Percentiles rank a stretch among this genome's conserved stretches.
Evolutionary conservation across 148 eudicot species (phyloP).

Genomic region (Rhododendron henanense): DNA sequence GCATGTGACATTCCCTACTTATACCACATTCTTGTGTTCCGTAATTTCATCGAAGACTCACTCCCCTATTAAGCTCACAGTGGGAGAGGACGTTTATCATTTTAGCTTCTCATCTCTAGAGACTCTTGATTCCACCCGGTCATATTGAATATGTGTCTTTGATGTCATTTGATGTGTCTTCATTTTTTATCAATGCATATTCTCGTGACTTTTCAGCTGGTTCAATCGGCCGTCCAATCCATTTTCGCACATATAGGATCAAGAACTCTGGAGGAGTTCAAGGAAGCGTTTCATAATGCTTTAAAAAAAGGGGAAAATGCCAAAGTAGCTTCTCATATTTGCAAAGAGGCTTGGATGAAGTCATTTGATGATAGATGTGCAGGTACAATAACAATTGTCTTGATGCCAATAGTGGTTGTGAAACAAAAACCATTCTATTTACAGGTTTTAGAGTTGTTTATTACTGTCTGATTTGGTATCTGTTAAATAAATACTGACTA

Average conservation of each 20-base stretch:
- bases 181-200: not conserved
- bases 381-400: slow-evolving; percentile 32
- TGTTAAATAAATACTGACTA: too few relatives aligned
- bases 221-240: slow-evolving; percentile 67
- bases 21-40: not conserved
- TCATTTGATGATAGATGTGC: slow-evolving; percentile 63
- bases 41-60: not conserved
- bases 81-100: not conserved
- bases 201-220: slow-evolving; percentile 41
- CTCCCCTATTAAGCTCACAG: not conserved
- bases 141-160: not conserved
- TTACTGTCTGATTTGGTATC: too few relatives aligned
- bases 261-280: slow-evolving; percentile 57
- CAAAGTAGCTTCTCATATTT: slow-evolving; percentile 48
- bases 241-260: slow-evolving; percentile 66
- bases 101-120: not conserved
- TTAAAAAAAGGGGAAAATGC: slow-evolving; percentile 50
- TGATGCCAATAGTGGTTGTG: not conserved
- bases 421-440: not conserved
- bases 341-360: slow-evolving; percentile 39
- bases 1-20: not conserved
- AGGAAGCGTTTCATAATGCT: slow-evolving; percentile 60
- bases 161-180: not conserved
- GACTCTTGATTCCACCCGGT: not conserved
- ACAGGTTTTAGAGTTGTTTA: too few relatives aligned